These are phyloP conservation scores for Artemisia tridentata DNA, from an alignment of 129 eudicot species.

Conservation along the genomic window DNA sequence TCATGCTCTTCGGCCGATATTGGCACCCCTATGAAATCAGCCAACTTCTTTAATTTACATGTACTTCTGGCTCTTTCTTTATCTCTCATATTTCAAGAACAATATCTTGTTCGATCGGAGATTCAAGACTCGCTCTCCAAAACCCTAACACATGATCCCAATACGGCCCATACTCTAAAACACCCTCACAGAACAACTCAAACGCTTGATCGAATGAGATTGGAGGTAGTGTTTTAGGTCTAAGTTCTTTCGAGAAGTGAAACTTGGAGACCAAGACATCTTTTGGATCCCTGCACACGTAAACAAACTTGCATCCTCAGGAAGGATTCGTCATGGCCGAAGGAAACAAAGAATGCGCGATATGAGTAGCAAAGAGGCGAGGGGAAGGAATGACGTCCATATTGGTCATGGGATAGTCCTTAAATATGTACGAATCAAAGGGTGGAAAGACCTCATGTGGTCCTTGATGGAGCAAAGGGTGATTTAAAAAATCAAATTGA, in stretches of 20 bases:
- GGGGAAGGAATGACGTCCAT: not conserved
- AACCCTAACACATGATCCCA: not conserved
- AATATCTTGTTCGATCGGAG: too few relatives aligned
- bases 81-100: slow-evolving; percentile 1
- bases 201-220: not conserved
- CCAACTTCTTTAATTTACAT: slow-evolving; percentile 13
- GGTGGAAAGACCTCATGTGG: slow-evolving; percentile 3
- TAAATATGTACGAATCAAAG: not conserved
- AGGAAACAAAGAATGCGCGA: not conserved
- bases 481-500: not conserved
- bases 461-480: slow-evolving; percentile 14
- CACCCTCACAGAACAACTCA: not conserved
- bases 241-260: not conserved
- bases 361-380: slow-evolving; percentile 3
- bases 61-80: slow-evolving; percentile 1
- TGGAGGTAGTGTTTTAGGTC: not conserved
- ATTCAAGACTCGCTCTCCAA: not conserved
- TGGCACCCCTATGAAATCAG: slow-evolving; percentile 8
- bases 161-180: too few relatives aligned
- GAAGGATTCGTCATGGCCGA: not conserved
- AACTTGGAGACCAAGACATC: not conserved
- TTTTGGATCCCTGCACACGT: not conserved
- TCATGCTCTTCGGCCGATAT: not conserved
- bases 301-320: not conserved
- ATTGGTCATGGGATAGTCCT: not conserved